phyloP scores from a whole-genome alignment of 1,284 basidiomycete species.

The Leccinum subrobustum region DNA sequence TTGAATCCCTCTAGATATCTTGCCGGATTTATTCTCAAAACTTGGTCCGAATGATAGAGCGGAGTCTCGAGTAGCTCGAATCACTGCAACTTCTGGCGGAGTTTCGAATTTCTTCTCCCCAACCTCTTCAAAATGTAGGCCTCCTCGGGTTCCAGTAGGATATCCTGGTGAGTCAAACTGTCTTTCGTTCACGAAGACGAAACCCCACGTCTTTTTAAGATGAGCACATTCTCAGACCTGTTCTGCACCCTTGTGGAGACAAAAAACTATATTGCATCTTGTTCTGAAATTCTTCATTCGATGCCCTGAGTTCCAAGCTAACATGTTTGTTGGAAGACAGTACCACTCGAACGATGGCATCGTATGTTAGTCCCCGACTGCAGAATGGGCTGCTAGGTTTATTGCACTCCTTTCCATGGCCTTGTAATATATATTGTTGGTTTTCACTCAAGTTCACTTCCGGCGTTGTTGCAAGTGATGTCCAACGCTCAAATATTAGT shows the following conservation, averaged over 20 bases:
- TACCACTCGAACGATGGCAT: not conserved
- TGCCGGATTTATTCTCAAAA: no score
- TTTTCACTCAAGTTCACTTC: not conserved
- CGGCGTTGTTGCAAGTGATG: not conserved
- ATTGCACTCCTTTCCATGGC: not conserved
- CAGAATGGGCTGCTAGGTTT: not conserved
- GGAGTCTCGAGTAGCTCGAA: no score
- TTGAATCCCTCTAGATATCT: no score
- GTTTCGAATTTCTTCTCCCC: not conserved
- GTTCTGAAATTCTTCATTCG: conserved; percentile 13
- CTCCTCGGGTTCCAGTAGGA: not conserved
- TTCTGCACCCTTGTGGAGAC: conserved; percentile 31
- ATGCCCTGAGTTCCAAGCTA: not conserved
- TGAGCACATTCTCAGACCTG: conserved; percentile 31
- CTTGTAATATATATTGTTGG: not conserved
- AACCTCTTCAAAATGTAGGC: not conserved
- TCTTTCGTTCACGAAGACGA: not conserved
- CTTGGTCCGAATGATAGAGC: no score
- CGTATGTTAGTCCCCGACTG: not conserved
- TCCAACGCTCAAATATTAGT: not conserved
- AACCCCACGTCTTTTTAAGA: conserved; percentile 10
- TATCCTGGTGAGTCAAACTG: conserved; percentile 12
- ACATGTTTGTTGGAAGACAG: conserved; percentile 1
- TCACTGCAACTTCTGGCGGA: not conserved
- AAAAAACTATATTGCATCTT: conserved; percentile 23